Conservation (phyloP, 176 grass and related monocot genomes). For the Raddia guianensis region DNA sequence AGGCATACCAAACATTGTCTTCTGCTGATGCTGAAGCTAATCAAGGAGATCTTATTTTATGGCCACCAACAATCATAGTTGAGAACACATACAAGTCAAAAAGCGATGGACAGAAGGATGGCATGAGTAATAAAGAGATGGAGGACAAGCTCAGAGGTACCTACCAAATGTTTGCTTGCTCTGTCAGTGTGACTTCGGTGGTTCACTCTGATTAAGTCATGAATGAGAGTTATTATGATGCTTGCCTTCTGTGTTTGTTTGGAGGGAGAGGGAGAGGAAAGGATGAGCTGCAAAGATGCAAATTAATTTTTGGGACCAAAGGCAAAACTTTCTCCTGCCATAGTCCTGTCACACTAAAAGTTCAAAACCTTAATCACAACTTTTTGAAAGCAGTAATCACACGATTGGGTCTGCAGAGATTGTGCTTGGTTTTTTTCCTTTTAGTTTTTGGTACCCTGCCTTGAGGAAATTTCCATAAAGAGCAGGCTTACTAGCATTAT, state of each 20-base stretch:
- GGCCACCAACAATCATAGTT: slow-evolving; percentile 87
- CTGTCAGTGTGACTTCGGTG: slow-evolving; percentile 35
- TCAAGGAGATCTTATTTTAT: slow-evolving; percentile 86
- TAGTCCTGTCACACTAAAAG: neutral
- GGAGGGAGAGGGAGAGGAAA: neutral
- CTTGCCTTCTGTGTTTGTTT: slow-evolving; percentile 30
- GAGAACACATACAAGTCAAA: slow-evolving; percentile 77
- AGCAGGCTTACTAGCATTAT: slow-evolving; percentile 14
- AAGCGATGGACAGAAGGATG: slow-evolving; percentile 59
- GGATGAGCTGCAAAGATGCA: neutral
- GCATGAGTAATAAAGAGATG: slow-evolving; percentile 79
- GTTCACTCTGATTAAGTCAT: slow-evolving; percentile 35
- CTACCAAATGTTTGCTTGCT: slow-evolving; percentile 36
- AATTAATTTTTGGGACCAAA: slow-evolving; percentile 29
- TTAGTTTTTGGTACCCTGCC: neutral
- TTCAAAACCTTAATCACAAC: neutral
- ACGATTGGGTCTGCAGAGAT: slow-evolving; percentile 10
- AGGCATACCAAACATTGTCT: slow-evolving; percentile 68
- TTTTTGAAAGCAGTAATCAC: neutral
- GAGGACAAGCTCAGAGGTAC: slow-evolving; percentile 95
- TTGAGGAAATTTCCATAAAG: slow-evolving; percentile 22
- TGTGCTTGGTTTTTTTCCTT: neutral
- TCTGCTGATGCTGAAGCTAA: slow-evolving; percentile 74
- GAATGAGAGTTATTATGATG: slow-evolving; percentile 26
- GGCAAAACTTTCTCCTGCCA: slow-evolving; percentile 8